phyloP scores from a whole-genome alignment of 1,284 basidiomycete species.

The Moesziomyces parantarcticus region DNA sequence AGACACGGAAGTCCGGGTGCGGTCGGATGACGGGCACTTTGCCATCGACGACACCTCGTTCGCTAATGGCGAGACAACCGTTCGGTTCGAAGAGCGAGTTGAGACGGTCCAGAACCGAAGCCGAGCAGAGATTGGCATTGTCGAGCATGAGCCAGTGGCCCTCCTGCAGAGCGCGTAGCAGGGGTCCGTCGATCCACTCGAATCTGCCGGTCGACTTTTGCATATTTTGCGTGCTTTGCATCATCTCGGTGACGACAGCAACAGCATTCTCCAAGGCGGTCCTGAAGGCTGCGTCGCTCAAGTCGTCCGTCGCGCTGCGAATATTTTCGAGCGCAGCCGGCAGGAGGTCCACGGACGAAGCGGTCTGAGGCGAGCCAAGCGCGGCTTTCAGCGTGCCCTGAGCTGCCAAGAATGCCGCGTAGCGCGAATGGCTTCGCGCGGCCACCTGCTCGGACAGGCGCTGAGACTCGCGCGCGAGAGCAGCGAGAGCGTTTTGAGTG shows the following conservation, averaged over 20 bases:
- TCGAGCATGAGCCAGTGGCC: slow-evolving; percentile 93
- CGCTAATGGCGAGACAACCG: slow-evolving; percentile 84
- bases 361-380: background rate
- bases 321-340: slow-evolving; percentile 7
- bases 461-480: slow-evolving; percentile 24
- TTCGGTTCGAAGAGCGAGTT: slow-evolving; percentile 94
- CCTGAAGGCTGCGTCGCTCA: slow-evolving; percentile 4
- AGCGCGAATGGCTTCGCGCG: slow-evolving; percentile 5
- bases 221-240: slow-evolving; percentile 5
- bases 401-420: slow-evolving; percentile 14
- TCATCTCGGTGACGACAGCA: slow-evolving; percentile 3
- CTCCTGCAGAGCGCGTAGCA: slow-evolving; percentile 84
- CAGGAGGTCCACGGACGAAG: background rate
- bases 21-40: slow-evolving; percentile 81
- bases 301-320: slow-evolving; percentile 1
- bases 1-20: slow-evolving; percentile 88
- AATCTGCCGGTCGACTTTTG: slow-evolving; percentile 74
- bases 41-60: slow-evolving; percentile 86
- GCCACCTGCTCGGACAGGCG: slow-evolving; percentile 16
- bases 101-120: slow-evolving; percentile 94
- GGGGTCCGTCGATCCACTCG: slow-evolving; percentile 96
- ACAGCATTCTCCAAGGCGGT: slow-evolving; percentile 18
- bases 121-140: slow-evolving; percentile 91
- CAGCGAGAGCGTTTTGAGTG: slow-evolving; percentile 12
- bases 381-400: slow-evolving; percentile 8